Evolutionary conservation across 176 grass and related monocot genomes (phyloP).

Genomic region (Bolboschoenus planiculmis): DNA sequence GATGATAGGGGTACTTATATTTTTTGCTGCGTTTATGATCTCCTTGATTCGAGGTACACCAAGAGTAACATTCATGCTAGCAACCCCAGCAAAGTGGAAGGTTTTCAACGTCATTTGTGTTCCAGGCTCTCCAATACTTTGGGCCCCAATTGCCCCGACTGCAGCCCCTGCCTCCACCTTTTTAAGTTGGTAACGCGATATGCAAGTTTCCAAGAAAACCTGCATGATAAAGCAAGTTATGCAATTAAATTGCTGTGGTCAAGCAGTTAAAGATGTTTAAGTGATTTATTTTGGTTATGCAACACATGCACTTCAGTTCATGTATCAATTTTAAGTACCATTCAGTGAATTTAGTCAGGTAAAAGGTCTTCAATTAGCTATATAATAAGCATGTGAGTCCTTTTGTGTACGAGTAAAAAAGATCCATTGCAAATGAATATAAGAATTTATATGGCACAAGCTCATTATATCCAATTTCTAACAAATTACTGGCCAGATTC

Average conservation of each 20-base stretch:
- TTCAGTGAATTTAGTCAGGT: too few species aligned
- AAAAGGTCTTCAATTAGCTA: too few species aligned
- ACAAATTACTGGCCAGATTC: not conserved
- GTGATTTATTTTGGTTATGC: not conserved
- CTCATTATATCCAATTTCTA: not conserved
- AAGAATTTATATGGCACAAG: not conserved
- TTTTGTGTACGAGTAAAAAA: not conserved
- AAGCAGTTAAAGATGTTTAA: not conserved
- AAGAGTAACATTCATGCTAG: conserved; percentile 98
- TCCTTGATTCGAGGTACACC: conserved; percentile 98
- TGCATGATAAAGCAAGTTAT: conserved; percentile 19
- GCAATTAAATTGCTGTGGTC: not conserved
- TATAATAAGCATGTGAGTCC: too few species aligned
- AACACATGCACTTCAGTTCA: not conserved
- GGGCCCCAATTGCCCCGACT: conserved; percentile 89
- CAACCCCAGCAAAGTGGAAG: conserved; percentile 98
- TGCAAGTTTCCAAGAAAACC: conserved; percentile 95
- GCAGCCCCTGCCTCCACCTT: conserved; percentile 84
- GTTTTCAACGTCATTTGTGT: conserved; percentile 98
- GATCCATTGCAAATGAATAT: not conserved
- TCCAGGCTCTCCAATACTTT: conserved; percentile 97
- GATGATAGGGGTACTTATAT: conserved; percentile 85
- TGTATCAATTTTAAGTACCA: not conserved
- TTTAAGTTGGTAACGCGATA: conserved; percentile 80
- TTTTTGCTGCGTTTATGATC: conserved; percentile 95